Base-by-base conservation (phyloP, 345 rosid genomes). In the Lepidium africanum region DNA sequence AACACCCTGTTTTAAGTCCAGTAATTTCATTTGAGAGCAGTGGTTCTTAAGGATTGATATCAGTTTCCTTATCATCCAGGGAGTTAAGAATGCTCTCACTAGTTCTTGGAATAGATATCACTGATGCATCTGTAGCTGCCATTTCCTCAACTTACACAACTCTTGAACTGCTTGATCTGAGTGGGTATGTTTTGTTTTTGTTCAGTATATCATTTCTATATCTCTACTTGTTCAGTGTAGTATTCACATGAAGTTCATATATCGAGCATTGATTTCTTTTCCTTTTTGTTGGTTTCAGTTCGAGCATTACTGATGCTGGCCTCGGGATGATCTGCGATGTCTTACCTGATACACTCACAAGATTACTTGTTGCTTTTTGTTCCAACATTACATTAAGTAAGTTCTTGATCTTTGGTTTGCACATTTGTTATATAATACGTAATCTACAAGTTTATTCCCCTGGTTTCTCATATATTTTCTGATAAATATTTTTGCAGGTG, bases 341-440 rank as follows among this genome's bases (percentile, higher is more conserved):
- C 50, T 83, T 89, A 45, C 92, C 97, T 14, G 84, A 77, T 68
- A 86, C 97, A 19, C 76, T 95, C 61, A 82, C 92, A 57, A 86
- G 85, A 73, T 83, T 95, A 63, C 90, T 95, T 36, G 85, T 95
- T 52, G 99, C 99, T 52, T 86, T 85, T 65, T 95, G 99, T 80
- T 98, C 98, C 36, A 89, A 91, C 83, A 85, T 95, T 73, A 89
- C 98, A 69, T 89, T 98, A 82, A 95, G 99, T 91, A 95, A 82
- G 40, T 57, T 74, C 36, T 76, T 49, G 54, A 14, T 71, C 78
- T 62, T 48, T 9, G 14, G 75, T 66, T 67, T 51, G 38, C 17
- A 42, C 41, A 23, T 39, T 12, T 41, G 10, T 9, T 21, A 13
- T 47, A 43, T 43, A 37, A 50, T 42, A 40, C 45, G 13, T 12